Evolutionary conservation across 2,329 filamentous ascomycete genomes (phyloP).

Genomic region (Ophiostoma populinum): DNA sequence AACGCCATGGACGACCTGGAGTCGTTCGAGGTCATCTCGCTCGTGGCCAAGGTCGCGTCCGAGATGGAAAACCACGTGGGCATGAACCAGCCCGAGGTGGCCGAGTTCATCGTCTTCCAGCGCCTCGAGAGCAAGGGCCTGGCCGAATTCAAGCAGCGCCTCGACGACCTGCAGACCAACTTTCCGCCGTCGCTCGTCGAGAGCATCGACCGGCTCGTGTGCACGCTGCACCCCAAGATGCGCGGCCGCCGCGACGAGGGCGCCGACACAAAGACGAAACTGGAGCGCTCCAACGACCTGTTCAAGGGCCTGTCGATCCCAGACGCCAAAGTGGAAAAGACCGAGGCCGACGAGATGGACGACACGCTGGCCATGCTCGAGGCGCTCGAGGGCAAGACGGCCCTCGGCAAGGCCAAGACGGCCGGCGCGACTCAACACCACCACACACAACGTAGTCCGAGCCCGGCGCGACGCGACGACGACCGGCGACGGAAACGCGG

Average conservation of each 20-base stretch:
- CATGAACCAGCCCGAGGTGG: constrained; percentile 82
- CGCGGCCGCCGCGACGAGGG: constrained; percentile 33
- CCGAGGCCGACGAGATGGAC: constrained; percentile 46
- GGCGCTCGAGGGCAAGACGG: constrained; percentile 50
- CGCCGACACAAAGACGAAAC: constrained; percentile 16
- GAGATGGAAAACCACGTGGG: constrained; percentile 91
- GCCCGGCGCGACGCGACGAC: constrained; percentile 8
- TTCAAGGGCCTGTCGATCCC: constrained; percentile 82
- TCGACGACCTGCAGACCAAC: constrained; percentile 61
- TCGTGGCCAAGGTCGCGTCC: constrained; percentile 86
- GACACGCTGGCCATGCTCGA: constrained; percentile 90
- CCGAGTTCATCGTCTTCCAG: constrained; percentile 89
- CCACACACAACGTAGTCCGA: no score
- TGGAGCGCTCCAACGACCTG: constrained; percentile 40
- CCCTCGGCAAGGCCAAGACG: not conserved
- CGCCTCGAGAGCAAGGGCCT: constrained; percentile 57
- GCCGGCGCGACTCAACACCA: not conserved
- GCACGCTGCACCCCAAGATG: constrained; percentile 81
- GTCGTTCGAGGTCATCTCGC: constrained; percentile 79
- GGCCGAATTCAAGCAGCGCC: constrained; percentile 54
- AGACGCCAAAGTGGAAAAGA: constrained; percentile 39
- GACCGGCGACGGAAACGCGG: constrained; percentile 8
- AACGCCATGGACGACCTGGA: constrained; percentile 70
- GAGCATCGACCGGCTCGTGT: constrained; percentile 75
- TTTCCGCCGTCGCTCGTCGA: constrained; percentile 80